A percentile compares a stretch with the other conserved stretches of the same genome.
These are phyloP conservation scores for Melastoma candidum DNA, from an alignment of 441 rosid genomes.

Conservation along the genomic window DNA sequence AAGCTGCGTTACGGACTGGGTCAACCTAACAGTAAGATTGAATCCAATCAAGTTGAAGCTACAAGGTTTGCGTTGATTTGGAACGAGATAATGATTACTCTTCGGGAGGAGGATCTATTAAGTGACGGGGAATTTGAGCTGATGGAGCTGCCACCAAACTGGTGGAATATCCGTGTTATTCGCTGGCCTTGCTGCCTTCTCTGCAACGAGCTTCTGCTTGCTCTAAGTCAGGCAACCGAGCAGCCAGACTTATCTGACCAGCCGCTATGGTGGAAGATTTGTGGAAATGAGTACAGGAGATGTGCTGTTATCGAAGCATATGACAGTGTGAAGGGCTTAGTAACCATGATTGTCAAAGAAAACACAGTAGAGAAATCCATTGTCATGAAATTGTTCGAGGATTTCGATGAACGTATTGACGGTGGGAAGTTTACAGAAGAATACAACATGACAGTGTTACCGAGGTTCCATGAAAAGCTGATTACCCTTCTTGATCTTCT, in stretches of 20 bases:
- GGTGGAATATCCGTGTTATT: constrained; percentile 13
- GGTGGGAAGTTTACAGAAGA: background rate
- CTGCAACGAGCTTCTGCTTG: constrained; percentile 17
- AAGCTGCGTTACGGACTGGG: constrained; percentile 16
- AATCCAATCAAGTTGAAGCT: constrained; percentile 10
- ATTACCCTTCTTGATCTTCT: constrained; percentile 11
- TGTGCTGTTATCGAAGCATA: constrained; percentile 19
- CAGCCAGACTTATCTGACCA: constrained; percentile 9
- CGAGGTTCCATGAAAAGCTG: constrained; percentile 8
- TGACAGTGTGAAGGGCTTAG: constrained; percentile 12
- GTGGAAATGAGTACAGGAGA: constrained; percentile 15
- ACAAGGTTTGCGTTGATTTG: constrained; percentile 15
- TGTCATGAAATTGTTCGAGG: constrained; percentile 2
- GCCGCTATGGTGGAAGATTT: constrained; percentile 10
- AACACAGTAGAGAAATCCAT: constrained; percentile 9
- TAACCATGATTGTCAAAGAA: background rate
- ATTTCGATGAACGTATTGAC: constrained; percentile 1
- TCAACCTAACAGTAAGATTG: constrained; percentile 12
- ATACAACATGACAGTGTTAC: constrained; percentile 7
- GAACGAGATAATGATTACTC: constrained; percentile 14
- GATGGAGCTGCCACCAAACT: constrained; percentile 12
- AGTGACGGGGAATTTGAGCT: constrained; percentile 17
- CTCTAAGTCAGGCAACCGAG: constrained; percentile 13
- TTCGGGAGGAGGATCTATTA: constrained; percentile 16
- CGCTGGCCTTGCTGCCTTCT: constrained; percentile 18